Conservation (phyloP, 345 rosid genomes). For the Tarenaya hassleriana region DNA sequence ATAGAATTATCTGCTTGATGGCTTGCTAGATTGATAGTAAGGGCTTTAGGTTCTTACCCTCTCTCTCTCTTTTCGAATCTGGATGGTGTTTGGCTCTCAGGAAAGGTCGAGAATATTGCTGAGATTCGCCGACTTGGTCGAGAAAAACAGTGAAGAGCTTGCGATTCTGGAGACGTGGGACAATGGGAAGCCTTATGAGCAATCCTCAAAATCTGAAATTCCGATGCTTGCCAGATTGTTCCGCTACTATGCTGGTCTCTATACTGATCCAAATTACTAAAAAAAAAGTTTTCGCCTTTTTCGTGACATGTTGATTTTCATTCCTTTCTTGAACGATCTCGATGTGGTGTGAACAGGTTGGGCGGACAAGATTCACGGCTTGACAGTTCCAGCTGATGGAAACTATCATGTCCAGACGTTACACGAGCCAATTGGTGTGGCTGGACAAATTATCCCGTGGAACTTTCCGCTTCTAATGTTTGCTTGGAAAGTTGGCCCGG, state of each 20-base stretch:
- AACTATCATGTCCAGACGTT: conserved; percentile 51
- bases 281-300: background rate
- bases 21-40: conserved; percentile 9
- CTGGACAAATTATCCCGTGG: conserved; percentile 65
- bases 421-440: conserved; percentile 64
- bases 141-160: conserved; percentile 75
- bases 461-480: conserved; percentile 61
- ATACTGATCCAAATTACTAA: background rate
- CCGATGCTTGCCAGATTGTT: conserved; percentile 70
- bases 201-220: conserved; percentile 49
- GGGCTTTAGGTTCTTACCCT: background rate
- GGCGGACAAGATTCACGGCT: conserved; percentile 64
- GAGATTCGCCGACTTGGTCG: conserved; percentile 78
- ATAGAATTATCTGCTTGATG: background rate
- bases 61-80: conserved; percentile 6
- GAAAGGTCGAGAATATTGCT: conserved; percentile 71
- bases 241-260: conserved; percentile 78
- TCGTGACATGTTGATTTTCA: background rate
- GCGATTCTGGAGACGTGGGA: conserved; percentile 94
- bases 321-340: conserved; percentile 6
- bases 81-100: conserved; percentile 33
- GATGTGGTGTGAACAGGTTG: conserved; percentile 35
- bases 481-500: conserved; percentile 65
- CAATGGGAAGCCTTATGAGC: conserved; percentile 83
- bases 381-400: conserved; percentile 56